These are phyloP conservation scores for Jatropha multifida DNA, from an alignment of 441 rosid genomes.

Conservation along the genomic window DNA sequence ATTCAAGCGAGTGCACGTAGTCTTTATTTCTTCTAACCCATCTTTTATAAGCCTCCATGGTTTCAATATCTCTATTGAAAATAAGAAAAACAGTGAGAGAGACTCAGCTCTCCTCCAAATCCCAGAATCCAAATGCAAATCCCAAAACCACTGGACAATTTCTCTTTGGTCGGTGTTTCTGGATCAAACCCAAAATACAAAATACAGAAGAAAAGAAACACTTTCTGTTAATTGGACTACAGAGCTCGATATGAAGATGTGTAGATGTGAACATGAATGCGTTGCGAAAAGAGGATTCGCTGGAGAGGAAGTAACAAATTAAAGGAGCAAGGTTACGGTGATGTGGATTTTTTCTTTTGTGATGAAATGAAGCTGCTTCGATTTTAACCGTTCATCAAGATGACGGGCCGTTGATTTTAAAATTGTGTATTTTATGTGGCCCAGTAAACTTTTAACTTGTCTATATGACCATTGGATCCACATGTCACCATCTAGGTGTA, in stretches of 20 bases:
- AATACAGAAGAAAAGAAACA: constrained; percentile 1
- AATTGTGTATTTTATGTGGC: not conserved
- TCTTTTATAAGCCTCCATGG: constrained; percentile 85
- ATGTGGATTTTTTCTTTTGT: not conserved
- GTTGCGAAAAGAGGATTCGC: not conserved
- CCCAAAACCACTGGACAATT: not conserved
- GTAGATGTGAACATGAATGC: not conserved
- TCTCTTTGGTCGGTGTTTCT: not conserved
- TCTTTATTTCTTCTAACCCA: constrained; percentile 92
- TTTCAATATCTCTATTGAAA: constrained; percentile 25
- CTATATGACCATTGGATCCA: not conserved
- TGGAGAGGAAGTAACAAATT: too few species aligned
- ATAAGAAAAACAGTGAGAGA: not conserved
- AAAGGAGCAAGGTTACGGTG: not conserved
- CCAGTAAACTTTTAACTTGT: too few species aligned
- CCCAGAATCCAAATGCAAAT: constrained; percentile 15
- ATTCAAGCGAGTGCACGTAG: constrained; percentile 83
- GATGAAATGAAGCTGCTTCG: not conserved
- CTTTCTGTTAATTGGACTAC: not conserved
- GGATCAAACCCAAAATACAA: not conserved
- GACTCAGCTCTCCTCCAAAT: constrained; percentile 16
- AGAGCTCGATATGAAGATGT: not conserved
- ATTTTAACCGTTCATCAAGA: constrained; percentile 10
- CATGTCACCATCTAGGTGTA: too few species aligned
- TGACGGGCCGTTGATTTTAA: not conserved